These are phyloP conservation scores for Tylopilus subfusipes DNA, from an alignment of 768 basidiomycete genomes.

Conservation along the genomic window DNA sequence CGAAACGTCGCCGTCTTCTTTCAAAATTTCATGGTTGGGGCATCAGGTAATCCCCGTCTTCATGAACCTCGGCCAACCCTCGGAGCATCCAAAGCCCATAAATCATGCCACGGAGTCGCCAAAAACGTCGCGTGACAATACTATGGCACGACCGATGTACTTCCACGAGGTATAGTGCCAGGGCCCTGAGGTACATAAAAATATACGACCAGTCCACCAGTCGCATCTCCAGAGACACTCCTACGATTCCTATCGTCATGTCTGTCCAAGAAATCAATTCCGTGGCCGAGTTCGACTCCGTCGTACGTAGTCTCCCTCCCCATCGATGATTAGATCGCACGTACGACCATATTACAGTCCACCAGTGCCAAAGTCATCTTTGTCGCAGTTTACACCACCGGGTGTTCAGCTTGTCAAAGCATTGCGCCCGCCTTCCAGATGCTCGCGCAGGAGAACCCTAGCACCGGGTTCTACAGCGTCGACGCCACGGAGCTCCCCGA, in stretches of 20 bases:
- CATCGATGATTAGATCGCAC: background rate
- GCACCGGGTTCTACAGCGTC: constrained; percentile 64
- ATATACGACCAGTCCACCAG: too few species aligned
- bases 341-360: background rate
- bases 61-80: too few species aligned
- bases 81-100: too few species aligned
- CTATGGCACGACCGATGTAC: too few species aligned
- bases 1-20: too few species aligned
- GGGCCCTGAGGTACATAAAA: too few species aligned
- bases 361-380: constrained; percentile 2
- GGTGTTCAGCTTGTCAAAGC: constrained; percentile 19
- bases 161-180: too few species aligned
- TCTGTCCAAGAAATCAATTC: background rate
- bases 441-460: background rate
- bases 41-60: too few species aligned
- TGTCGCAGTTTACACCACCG: constrained; percentile 17
- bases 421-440: constrained; percentile 17
- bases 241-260: background rate
- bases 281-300: background rate
- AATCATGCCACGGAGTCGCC: too few species aligned
- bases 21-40: too few species aligned
- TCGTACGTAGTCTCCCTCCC: background rate
- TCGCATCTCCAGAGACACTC: too few species aligned
- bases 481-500: constrained; percentile 41
- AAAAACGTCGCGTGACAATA: too few species aligned